A percentile compares a stretch with the other conserved stretches of the same genome.
phyloP scores from a whole-genome alignment of 768 basidiomycete species.

The Serpula lacrymans region DNA sequence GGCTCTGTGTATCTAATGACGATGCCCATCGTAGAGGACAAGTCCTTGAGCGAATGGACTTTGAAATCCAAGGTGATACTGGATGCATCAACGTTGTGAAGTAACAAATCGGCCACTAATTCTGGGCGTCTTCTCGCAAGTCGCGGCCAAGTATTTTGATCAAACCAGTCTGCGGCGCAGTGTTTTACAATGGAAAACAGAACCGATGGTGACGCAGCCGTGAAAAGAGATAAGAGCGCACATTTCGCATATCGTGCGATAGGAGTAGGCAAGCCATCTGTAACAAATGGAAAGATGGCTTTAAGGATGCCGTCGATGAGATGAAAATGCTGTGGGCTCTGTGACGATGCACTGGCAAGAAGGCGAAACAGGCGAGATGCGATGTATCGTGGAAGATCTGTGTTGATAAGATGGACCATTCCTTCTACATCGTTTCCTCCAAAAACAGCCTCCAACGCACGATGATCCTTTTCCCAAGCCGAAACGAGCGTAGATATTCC shows the following conservation, averaged over 20 bases:
- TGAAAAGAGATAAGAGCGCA: background rate
- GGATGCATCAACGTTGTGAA: background rate
- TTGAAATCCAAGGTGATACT: background rate
- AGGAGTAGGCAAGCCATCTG: background rate
- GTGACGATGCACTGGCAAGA: background rate
- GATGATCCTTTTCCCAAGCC: background rate
- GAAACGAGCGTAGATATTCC: background rate
- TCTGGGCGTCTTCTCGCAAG: conserved; percentile 1
- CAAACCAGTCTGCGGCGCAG: background rate
- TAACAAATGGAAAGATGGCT: background rate
- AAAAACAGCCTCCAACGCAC: background rate
- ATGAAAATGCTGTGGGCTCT: background rate
- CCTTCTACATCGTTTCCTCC: background rate
- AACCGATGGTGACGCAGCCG: background rate
- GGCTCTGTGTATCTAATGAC: background rate
- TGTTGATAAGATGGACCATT: background rate
- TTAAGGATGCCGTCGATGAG: background rate
- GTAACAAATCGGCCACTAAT: background rate
- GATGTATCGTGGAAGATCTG: background rate
- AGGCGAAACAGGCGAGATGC: background rate
- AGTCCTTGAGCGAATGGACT: background rate
- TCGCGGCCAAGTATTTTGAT: background rate
- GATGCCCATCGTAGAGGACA: background rate
- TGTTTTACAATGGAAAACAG: background rate
- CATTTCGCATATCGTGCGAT: background rate